Evolutionary conservation across 2,329 filamentous ascomycete genomes (phyloP).

Genomic region (Fusarium torulosum): DNA sequence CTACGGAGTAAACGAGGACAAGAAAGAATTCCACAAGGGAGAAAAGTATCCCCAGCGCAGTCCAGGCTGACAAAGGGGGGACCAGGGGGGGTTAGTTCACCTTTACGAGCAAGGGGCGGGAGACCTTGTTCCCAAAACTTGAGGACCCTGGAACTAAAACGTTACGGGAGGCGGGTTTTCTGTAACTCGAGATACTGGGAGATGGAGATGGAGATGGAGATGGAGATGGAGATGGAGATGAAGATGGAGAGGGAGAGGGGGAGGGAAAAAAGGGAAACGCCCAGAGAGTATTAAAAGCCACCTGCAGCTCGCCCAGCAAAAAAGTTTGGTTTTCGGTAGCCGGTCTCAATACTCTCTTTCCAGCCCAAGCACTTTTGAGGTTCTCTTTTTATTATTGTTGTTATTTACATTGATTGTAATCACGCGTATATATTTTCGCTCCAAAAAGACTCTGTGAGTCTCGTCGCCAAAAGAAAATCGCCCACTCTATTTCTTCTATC

Average conservation of each 20-base stretch:
- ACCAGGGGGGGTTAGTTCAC: slow-evolving; percentile 4
- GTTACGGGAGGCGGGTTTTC: slow-evolving; percentile 15
- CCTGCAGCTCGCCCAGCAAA: slow-evolving; percentile 18
- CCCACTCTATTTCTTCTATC: slow-evolving; percentile 20
- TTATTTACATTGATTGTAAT: slow-evolving; percentile 33
- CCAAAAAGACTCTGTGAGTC: slow-evolving; percentile 37
- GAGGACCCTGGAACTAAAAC: slow-evolving; percentile 23
- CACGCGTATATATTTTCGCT: slow-evolving; percentile 7
- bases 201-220: background rate
- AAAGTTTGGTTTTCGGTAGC: slow-evolving; percentile 29
- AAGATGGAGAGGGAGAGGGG: too few relatives aligned
- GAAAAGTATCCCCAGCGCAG: background rate
- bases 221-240: background rate
- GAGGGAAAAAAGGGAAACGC: slow-evolving; percentile 1
- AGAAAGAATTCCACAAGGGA: slow-evolving; percentile 13
- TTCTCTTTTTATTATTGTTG: background rate
- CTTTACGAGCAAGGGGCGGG: slow-evolving; percentile 21
- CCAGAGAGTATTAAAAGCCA: slow-evolving; percentile 38
- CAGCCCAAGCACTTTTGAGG: slow-evolving; percentile 1
- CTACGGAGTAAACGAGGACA: slow-evolving; percentile 17
- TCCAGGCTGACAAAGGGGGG: slow-evolving; percentile 34
- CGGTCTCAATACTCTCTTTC: slow-evolving; percentile 39
- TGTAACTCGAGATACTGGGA: slow-evolving; percentile 29
- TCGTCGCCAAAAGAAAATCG: slow-evolving; percentile 16
- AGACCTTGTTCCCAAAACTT: slow-evolving; percentile 13